Percentiles rank a stretch among this genome's conserved stretches.
Conservation (phyloP, 2,329 filamentous ascomycete genomes). For the Microdochium nivale region DNA sequence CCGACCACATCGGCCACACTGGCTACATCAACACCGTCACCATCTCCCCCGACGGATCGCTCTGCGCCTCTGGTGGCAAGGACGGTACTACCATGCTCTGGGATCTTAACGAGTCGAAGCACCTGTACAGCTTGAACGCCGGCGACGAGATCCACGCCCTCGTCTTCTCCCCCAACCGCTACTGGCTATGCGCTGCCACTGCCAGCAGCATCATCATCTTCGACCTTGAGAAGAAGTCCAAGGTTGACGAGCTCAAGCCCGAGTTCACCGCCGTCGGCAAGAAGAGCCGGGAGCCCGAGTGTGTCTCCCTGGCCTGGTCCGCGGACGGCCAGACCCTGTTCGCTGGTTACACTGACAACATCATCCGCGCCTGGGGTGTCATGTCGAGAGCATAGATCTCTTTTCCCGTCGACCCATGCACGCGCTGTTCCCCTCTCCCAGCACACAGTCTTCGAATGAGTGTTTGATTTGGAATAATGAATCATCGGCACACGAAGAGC, state of each 20-base stretch:
- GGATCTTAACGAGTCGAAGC: conserved; percentile 99
- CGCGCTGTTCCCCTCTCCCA: neutral
- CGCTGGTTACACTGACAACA: conserved; percentile 99
- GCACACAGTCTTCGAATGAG: too few relatives aligned
- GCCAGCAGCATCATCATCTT: conserved; percentile 99
- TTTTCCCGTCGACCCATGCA: conserved; percentile 4
- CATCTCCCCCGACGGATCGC: conserved; percentile 98
- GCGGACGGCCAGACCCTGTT: conserved; percentile 99
- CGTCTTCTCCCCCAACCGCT: conserved; percentile 99
- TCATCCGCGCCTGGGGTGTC: conserved; percentile 95
- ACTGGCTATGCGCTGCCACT: conserved; percentile 99
- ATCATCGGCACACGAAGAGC: neutral
- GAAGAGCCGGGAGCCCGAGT: conserved; percentile 99
- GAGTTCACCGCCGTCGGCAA: conserved; percentile 94
- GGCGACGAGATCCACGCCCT: conserved; percentile 99
- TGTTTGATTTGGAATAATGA: neutral
- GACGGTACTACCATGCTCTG: conserved; percentile 99
- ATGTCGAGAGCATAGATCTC: conserved; percentile 75
- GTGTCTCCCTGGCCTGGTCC: conserved; percentile 93
- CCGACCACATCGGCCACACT: conserved; percentile 99
- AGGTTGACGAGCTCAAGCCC: conserved; percentile 99
- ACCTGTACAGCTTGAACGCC: conserved; percentile 99
- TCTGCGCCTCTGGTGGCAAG: conserved; percentile 98
- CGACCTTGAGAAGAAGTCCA: conserved; percentile 99
- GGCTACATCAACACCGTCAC: conserved; percentile 99